Evolutionary conservation across 768 basidiomycete genomes (phyloP), one percentile per base, ranked within the genome.

Genomic region (Boletus reticulatus): DNA sequence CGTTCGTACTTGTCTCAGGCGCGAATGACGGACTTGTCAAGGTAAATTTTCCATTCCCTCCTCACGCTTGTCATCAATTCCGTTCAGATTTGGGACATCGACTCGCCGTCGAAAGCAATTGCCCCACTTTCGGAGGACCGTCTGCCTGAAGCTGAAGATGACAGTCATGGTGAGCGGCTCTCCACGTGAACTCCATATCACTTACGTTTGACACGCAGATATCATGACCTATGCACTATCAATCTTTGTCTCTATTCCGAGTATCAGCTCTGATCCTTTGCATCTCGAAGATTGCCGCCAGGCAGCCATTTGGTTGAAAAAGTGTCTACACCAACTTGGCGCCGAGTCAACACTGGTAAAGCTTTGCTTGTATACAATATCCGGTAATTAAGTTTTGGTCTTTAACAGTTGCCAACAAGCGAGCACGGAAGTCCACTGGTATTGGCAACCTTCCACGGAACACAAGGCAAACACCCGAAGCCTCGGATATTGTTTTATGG

Each of bases 401-500:
- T 50, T 57, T 13, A 20, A 20, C 50, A 96, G 93, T 72, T 97
- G 8, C 82, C 92, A 6, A 87, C 88, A 1, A 82, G 83, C 16
- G 87, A 89, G 61, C 84, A 82, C 1, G 81, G 79, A 52, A 97
- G 92, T 67, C 96, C 97, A 0, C 77, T 98, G 10, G 94, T 98
- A 0, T 78, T 97, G 11, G 95, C 88, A 0, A 94, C 85, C 2
- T 99, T 98, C 69, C 77, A 79, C 36, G 90, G 93, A 4, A 80
- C 82, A 17, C 80, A 86, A 63, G 76, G 78, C 3, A 78, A 81
- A 59, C 69, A 74, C 27, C 73, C 75, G 3, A 87, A 86, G 56
- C 89, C 84, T 8, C 80, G 95, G 6, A 79, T 98, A 4, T 75
- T 98, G 13, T 95, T 96, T 71, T 99, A 98, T 61, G 96, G 94